Conservation (phyloP, 768 basidiomycete genomes). For the Pleurotus tuoliensis region DNA sequence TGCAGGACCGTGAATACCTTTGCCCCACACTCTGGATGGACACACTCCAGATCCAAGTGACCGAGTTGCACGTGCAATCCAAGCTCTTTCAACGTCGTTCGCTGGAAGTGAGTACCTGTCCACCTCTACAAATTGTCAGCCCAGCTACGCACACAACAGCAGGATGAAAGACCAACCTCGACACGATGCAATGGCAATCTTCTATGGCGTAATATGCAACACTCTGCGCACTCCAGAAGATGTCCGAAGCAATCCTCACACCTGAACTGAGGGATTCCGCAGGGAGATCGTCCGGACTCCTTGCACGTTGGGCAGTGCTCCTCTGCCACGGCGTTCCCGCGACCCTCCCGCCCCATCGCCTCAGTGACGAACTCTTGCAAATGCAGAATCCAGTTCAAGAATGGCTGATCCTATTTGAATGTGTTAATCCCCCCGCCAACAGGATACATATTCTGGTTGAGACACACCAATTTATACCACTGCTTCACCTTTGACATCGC, state of each 20-base stretch:
- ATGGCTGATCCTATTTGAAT: too few relatives aligned
- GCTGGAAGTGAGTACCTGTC: constrained; percentile 7
- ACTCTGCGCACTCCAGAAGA: constrained; percentile 3
- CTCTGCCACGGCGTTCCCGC: neutral
- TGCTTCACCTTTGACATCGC: too few relatives aligned
- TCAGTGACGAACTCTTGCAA: constrained; percentile 1
- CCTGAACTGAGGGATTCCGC: neutral
- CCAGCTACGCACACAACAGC: neutral
- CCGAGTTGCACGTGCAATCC: constrained; percentile 10
- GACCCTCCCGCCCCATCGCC: constrained; percentile 2
- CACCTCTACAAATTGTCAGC: constrained; percentile 1
- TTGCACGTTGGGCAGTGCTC: constrained; percentile 2
- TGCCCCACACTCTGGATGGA: constrained; percentile 4
- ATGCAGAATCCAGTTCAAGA: too few relatives aligned
- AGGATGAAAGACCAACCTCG: constrained; percentile 1
- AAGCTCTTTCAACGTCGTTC: neutral
- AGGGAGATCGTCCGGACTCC: too few relatives aligned
- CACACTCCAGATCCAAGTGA: neutral
- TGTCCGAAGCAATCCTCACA: constrained; percentile 9
- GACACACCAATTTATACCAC: too few relatives aligned
- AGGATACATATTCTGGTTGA: too few relatives aligned
- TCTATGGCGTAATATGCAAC: constrained; percentile 6
- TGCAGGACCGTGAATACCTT: constrained; percentile 29
- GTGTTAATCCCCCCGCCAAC: too few relatives aligned
- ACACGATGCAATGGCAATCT: constrained; percentile 7